Conservation (phyloP, 2,329 filamentous ascomycete species). For the Bipolaris oryzae region DNA sequence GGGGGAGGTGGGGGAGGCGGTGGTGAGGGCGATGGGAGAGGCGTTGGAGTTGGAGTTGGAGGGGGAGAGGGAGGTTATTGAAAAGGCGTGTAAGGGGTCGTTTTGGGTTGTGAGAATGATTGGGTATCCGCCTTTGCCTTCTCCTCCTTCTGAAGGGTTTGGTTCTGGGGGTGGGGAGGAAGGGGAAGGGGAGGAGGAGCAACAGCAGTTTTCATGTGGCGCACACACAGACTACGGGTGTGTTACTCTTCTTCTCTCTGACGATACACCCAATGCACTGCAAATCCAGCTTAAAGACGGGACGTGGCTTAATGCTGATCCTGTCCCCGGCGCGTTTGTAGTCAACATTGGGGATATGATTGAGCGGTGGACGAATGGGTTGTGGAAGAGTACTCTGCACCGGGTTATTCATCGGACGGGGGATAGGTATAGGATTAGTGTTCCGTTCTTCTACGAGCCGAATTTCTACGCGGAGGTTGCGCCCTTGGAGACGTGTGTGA, state of each 20-base stretch:
- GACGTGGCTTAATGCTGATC: conserved; percentile 55
- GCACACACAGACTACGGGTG: conserved; percentile 56
- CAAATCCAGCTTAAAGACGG: conserved; percentile 52
- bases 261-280: conserved; percentile 51
- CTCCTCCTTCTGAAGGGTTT: neutral
- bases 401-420: conserved; percentile 52
- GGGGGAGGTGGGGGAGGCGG: conserved; percentile 38
- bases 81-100: conserved; percentile 37
- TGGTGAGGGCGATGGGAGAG: conserved; percentile 49
- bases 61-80: conserved; percentile 41
- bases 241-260: conserved; percentile 55
- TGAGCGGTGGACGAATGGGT: conserved; percentile 54
- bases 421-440: conserved; percentile 48
- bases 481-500: conserved; percentile 49
- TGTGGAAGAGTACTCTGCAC: conserved; percentile 53
- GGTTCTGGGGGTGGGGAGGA: too few relatives aligned
- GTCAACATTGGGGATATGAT: conserved; percentile 60
- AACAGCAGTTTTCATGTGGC: conserved; percentile 48
- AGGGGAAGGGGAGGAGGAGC: neutral
- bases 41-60: conserved; percentile 37
- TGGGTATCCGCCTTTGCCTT: conserved; percentile 45
- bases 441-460: conserved; percentile 59
- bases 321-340: conserved; percentile 53
- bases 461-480: conserved; percentile 50
- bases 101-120: conserved; percentile 53